Evolutionary conservation across 1,139 yeast species (phyloP), one percentile per base, ranked within the genome.

Genomic region (Diutina rugosa): DNA sequence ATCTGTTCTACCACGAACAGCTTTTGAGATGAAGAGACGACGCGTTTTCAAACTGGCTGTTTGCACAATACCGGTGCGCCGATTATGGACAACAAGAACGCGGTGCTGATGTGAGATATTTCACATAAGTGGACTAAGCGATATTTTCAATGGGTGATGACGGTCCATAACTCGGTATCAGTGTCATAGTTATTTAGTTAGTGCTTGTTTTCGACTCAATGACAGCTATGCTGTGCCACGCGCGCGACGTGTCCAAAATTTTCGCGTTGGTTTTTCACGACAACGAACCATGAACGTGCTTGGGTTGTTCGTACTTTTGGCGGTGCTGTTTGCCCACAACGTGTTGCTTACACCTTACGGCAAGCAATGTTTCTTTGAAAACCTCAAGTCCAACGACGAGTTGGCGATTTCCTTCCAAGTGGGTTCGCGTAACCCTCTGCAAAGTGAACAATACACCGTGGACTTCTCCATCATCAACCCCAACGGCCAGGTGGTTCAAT

Each of bases 381-480:
- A 79, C 58, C 79, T 93, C 72, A 87, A 84, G 68, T 78, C 78
- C 63, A 88, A 89, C 63, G 99, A 93, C 72, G 91, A 88, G 70
- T 76, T 93, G 64, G 88, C 96, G 29, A 85, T 93, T 59, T 80
- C 90, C 56, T 93, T 87, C 80, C 99, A 93, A 73, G 95, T 89
- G 55, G 98, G 98, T 60, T 90, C 93, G 65, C 82, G 97, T 71
- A 86, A 89, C 66, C 87, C 91, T 54, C 77, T 78, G 61, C 82
- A 91, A 57, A 79, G 87, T 49, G 89, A 85, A 61, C 97, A 90
- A 70, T 77, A 84, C 61, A 80, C 74, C 41, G 85, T 90, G 59
- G 96, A 90, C 68, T 90, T 93, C 70, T 74, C 78, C 72, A 73
- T 87, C 64, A 71, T 74, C 49, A 76, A 85, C 52, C 91, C 93